phyloP scores from a whole-genome alignment of 495 filamentous ascomycete species.

The Neurospora terricola region DNA sequence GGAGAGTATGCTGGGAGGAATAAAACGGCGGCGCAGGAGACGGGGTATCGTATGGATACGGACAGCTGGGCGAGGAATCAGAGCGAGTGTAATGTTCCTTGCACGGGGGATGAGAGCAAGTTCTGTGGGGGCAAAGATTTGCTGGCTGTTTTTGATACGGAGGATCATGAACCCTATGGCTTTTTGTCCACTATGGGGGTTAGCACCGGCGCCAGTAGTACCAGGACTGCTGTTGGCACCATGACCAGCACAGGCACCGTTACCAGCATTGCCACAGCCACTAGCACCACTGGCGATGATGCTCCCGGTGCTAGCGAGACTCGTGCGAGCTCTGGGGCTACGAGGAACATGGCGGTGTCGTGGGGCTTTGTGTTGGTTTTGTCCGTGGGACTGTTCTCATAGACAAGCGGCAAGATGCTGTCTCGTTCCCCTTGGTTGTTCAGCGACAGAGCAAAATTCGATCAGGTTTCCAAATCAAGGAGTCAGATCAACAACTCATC shows the following conservation, averaged over 20 bases:
- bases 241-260: neutral
- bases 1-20: too few species aligned
- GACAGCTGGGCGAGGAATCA: too few species aligned
- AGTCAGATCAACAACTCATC: too few species aligned
- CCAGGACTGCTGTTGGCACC: neutral
- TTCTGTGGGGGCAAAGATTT: constrained; percentile 12
- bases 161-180: neutral
- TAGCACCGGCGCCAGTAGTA: neutral
- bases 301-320: neutral
- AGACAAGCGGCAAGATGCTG: neutral
- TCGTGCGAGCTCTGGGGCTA: neutral
- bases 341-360: neutral
- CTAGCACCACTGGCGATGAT: neutral
- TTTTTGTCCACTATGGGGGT: neutral
- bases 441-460: too few species aligned
- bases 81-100: too few species aligned
- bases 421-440: too few species aligned
- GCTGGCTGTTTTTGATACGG: neutral
- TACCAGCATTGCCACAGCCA: neutral
- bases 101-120: too few species aligned
- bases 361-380: neutral
- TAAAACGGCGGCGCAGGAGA: too few species aligned
- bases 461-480: too few species aligned
- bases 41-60: too few species aligned
- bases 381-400: neutral